phyloP scores from a whole-genome alignment of 2,329 filamentous ascomycete genomes.

The Arthrobotrys pseudoclavata region DNA sequence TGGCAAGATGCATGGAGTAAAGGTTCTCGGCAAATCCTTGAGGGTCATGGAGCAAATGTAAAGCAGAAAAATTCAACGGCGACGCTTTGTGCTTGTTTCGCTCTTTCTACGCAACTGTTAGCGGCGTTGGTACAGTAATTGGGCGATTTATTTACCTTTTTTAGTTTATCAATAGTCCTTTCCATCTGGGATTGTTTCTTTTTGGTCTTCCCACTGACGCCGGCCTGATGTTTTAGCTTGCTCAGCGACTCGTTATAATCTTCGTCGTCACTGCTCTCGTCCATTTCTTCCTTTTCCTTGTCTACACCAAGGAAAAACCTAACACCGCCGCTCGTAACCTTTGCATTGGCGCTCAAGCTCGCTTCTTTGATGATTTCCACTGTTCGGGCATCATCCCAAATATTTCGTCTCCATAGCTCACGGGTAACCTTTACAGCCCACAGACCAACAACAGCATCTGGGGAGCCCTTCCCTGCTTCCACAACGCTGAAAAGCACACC shows the following conservation, averaged over 20 bases:
- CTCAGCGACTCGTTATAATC: slow-evolving; percentile 65
- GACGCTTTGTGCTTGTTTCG: slow-evolving; percentile 89
- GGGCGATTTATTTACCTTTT: slow-evolving; percentile 68
- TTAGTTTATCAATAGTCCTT: slow-evolving; percentile 84
- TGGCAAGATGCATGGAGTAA: slow-evolving; percentile 91
- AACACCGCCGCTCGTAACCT: slow-evolving; percentile 87
- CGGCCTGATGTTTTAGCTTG: slow-evolving; percentile 84
- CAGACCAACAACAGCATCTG: slow-evolving; percentile 84
- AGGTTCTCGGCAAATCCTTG: slow-evolving; percentile 92
- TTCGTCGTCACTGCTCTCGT: slow-evolving; percentile 89
- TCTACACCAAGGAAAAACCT: slow-evolving; percentile 97
- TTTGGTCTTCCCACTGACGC: slow-evolving; percentile 96
- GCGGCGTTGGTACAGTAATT: slow-evolving; percentile 13
- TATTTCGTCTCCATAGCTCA: slow-evolving; percentile 95
- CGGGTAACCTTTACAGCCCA: slow-evolving; percentile 97
- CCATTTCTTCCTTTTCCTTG: slow-evolving; percentile 92
- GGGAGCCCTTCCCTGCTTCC: slow-evolving; percentile 70
- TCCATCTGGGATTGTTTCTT: slow-evolving; percentile 85
- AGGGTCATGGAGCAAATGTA: slow-evolving; percentile 93
- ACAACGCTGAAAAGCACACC: slow-evolving; percentile 93
- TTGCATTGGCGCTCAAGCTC: slow-evolving; percentile 88
- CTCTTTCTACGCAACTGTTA: slow-evolving; percentile 70
- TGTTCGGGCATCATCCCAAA: slow-evolving; percentile 93
- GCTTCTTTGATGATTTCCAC: slow-evolving; percentile 99
- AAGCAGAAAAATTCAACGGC: slow-evolving; percentile 92